Conservation (phyloP, 1,139 yeast genomes). For the Lodderomyces orthopsilosis region DNA sequence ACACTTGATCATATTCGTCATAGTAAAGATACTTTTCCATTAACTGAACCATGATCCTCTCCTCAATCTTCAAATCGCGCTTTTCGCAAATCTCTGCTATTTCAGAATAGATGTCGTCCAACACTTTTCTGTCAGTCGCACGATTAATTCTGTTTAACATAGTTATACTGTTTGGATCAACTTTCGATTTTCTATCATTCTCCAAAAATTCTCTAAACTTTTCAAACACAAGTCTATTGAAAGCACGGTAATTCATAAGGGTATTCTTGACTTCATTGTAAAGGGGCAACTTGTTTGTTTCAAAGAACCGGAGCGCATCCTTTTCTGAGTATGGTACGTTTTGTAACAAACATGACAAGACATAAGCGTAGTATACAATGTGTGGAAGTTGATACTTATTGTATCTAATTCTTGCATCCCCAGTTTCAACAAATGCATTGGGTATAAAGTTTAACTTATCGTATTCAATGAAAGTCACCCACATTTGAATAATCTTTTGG, state of each 20-base stretch:
- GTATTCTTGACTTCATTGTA: conserved; percentile 19
- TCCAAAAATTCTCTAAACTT: conserved; percentile 4
- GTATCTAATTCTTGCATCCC: conserved; percentile 8
- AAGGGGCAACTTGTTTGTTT: conserved; percentile 25
- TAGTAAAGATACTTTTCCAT: conserved; percentile 36
- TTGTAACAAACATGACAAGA: conserved; percentile 27
- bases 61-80: conserved; percentile 25
- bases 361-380: conserved; percentile 36
- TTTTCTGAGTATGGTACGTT: conserved; percentile 22
- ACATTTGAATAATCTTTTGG: conserved; percentile 27
- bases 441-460: neutral
- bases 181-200: conserved; percentile 11
- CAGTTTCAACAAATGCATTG: neutral
- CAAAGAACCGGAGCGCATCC: conserved; percentile 31
- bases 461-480: conserved; percentile 37
- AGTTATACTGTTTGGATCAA: conserved; percentile 36
- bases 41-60: conserved; percentile 30
- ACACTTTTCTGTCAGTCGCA: conserved; percentile 20
- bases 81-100: conserved; percentile 24
- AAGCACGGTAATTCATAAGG: conserved; percentile 13
- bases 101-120: conserved; percentile 25
- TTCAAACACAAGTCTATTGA: conserved; percentile 7
- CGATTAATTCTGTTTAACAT: conserved; percentile 24
- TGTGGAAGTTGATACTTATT: conserved; percentile 20
- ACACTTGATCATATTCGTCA: conserved; percentile 30